Evolutionary conservation across 768 basidiomycete species (phyloP).

Genomic region (Boletus huronensis): DNA sequence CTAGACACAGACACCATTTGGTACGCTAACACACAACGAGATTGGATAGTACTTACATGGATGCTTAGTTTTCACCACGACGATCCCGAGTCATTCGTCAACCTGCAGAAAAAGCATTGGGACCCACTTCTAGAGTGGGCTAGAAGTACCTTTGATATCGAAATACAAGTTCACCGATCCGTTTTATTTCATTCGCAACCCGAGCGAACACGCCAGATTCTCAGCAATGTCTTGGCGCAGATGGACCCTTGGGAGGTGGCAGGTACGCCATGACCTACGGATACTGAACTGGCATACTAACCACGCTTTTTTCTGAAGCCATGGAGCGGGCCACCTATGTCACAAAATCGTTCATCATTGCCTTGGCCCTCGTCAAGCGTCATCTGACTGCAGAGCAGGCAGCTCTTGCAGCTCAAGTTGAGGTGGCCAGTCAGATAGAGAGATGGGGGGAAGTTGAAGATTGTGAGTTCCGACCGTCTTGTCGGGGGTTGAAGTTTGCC

Average conservation of each 20-base stretch:
- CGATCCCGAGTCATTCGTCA: constrained; percentile 68
- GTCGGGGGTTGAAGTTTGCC: constrained; percentile 6
- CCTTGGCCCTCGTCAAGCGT: constrained; percentile 76
- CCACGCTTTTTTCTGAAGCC: constrained; percentile 42
- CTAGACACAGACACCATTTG: constrained; percentile 94
- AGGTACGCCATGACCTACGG: constrained; percentile 46
- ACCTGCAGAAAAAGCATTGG: constrained; percentile 83
- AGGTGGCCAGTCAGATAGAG: constrained; percentile 94
- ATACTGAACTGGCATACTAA: background rate
- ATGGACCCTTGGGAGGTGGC: constrained; percentile 88
- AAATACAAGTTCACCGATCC: constrained; percentile 68
- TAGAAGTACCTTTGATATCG: constrained; percentile 56
- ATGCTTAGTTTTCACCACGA: constrained; percentile 74
- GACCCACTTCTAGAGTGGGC: constrained; percentile 83
- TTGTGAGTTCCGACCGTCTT: constrained; percentile 54
- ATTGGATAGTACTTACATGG: background rate
- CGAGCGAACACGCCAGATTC: constrained; percentile 56
- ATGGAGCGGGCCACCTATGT: constrained; percentile 89
- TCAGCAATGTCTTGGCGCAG: constrained; percentile 52
- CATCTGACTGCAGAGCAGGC: constrained; percentile 81
- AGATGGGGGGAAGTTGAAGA: constrained; percentile 99
- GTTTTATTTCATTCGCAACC: constrained; percentile 71
- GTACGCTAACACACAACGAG: constrained; percentile 37
- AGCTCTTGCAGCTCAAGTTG: constrained; percentile 80
- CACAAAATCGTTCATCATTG: constrained; percentile 89